phyloP scores from a whole-genome alignment of 1,139 yeast species.

The Entelexis paramagnoliae region DNA sequence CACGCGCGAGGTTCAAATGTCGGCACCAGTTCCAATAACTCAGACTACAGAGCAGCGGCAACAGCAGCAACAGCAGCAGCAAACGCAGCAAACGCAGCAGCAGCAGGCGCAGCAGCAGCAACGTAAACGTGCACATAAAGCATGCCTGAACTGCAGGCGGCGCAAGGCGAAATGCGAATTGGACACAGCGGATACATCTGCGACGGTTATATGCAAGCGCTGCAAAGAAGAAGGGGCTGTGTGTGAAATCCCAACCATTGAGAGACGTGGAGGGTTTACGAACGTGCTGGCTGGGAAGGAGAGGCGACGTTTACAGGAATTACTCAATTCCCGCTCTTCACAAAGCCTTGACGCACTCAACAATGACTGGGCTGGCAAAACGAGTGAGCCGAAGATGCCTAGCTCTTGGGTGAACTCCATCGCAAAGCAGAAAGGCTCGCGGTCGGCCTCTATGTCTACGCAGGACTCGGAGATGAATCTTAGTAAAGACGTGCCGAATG shows the following conservation, averaged over 20 bases:
- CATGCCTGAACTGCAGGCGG: conserved; percentile 73
- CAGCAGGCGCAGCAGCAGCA: neutral
- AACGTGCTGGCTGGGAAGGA: conserved; percentile 39
- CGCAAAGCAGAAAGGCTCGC: neutral
- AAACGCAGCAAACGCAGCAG: neutral
- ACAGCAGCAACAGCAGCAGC: neutral
- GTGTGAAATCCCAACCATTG: conserved; percentile 59
- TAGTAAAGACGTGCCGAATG: neutral
- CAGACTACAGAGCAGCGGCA: neutral
- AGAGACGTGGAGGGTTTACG: conserved; percentile 47
- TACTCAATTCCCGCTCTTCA: neutral
- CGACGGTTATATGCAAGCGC: conserved; percentile 68
- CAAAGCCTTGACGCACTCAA: neutral
- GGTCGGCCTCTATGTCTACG: neutral
- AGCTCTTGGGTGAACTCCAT: neutral
- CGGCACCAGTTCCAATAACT: neutral
- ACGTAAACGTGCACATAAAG: conserved; percentile 54
- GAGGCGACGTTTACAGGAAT: conserved; percentile 1
- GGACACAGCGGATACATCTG: conserved; percentile 64
- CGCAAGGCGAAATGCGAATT: conserved; percentile 79
- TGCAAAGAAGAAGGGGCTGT: conserved; percentile 72
- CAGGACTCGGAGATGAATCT: neutral
- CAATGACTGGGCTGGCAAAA: neutral
- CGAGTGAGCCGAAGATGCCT: neutral
- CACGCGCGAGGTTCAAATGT: neutral